Evolutionary conservation across 108 stramenopile genomes (phyloP), one percentile per base, ranked within the genome.

Genomic region (Stephanodiscus triporus): DNA sequence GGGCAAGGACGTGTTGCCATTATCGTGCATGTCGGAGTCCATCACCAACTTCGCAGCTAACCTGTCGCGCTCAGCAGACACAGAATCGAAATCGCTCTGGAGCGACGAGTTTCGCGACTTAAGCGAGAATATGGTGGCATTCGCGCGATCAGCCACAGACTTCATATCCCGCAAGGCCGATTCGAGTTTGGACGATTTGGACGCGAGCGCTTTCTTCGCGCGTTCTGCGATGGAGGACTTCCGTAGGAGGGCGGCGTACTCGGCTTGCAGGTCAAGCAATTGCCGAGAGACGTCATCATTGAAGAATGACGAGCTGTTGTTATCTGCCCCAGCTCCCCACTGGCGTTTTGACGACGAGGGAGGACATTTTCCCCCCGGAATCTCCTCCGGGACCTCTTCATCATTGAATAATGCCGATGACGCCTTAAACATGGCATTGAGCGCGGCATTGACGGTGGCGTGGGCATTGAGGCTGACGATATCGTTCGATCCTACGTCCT

Each of bases 221-320:
- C 11, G 19, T 54, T 54, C 26, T 0, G 20, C 53, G 53, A 27
- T 26, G 26, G 24, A 27, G 53, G 53, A 54, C 24, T 24, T 54
- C 9, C 24, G 26, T 13, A 54, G 24, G 53, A 54, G 23, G 23
- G 53, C 53, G 53, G 24, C 23, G 53, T 54, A 26, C 23, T 54
- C 26, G 53, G 53, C 2, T 53, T 53, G 51, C 23, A 53, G 51
- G 51, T 53, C 51, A 6, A 6, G 51, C 51, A 53, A n/a, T 53
- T 53, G 51, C 24, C 24, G 51, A 24, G 20, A 2, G 19, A 53
- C 19, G 23, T 53, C 51, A 22, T 53, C 19, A 20, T 53, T 22
- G 23, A 1, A 22, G 19, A 20, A 6, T 20, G 40, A 40, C 40
- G 51, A 24, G 51, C 51, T 24, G 3, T 53, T 53, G 17, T 53